Conservation (phyloP, 331 rosid genomes). For the Acacia pycnantha region DNA sequence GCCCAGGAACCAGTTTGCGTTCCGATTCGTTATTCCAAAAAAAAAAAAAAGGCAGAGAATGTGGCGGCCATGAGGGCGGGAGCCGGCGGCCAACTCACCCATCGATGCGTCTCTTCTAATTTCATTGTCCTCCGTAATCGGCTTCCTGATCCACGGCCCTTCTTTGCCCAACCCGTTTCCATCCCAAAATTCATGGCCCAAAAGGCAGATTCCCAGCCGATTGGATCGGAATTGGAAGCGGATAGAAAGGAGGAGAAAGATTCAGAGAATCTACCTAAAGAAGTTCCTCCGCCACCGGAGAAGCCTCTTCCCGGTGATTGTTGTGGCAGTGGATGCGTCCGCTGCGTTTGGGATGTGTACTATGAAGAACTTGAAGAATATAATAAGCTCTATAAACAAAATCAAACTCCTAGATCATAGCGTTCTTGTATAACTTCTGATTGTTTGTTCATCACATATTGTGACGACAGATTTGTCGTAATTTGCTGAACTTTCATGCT, state of each 20-base stretch:
- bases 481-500: not conserved
- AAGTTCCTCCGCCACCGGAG: constrained; percentile 76
- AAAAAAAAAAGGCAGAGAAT: constrained; percentile 2
- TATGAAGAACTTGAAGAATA: constrained; percentile 85
- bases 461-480: constrained; percentile 13
- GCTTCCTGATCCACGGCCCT: constrained; percentile 11
- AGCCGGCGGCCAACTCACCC: constrained; percentile 15
- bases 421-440: not conserved
- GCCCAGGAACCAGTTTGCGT: not conserved
- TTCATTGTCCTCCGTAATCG: not conserved
- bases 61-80: constrained; percentile 30
- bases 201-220: constrained; percentile 28
- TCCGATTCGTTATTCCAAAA: not conserved
- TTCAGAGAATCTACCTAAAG: not conserved
- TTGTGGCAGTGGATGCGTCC: constrained; percentile 92
- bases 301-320: constrained; percentile 89
- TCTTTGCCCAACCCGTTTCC: constrained; percentile 33
- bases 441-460: not conserved
- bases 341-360: constrained; percentile 88
- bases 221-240: constrained; percentile 21
- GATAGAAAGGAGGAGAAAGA: not conserved
- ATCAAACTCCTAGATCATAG: constrained; percentile 28
- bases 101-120: constrained; percentile 27
- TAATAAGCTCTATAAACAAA: constrained; percentile 40
- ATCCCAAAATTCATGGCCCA: constrained; percentile 9